Conservation (phyloP, 768 basidiomycete genomes). For the Cystofilobasidium bisporidii region DNA sequence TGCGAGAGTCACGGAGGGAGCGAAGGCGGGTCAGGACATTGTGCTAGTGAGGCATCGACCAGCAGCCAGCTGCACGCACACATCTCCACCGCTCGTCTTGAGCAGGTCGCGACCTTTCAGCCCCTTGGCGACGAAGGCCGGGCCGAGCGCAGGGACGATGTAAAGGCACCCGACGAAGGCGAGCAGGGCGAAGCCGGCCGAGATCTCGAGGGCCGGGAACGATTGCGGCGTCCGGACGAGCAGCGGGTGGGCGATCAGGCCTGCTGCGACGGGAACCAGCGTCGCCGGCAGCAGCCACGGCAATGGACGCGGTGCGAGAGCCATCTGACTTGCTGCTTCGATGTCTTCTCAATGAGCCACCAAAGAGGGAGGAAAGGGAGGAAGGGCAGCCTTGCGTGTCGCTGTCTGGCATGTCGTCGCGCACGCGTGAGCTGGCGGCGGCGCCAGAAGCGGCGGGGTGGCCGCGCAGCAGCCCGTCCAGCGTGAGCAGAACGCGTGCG, state of each 20-base stretch:
- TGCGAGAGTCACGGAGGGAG: background rate
- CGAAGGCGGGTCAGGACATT: conserved; percentile 4
- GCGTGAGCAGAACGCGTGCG: no score
- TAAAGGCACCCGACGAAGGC: conserved; percentile 67
- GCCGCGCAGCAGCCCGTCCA: no score
- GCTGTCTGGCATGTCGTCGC: no score
- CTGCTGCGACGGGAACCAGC: conserved; percentile 57
- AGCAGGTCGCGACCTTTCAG: conserved; percentile 78
- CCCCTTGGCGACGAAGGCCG: conserved; percentile 67
- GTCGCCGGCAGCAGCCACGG: conserved; percentile 1
- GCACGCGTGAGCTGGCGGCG: no score
- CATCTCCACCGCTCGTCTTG: conserved; percentile 49
- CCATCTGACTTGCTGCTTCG: no score
- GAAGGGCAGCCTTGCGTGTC: no score
- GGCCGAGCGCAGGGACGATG: conserved; percentile 72
- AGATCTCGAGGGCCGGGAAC: conserved; percentile 52
- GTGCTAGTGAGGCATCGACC: background rate
- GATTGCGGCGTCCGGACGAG: conserved; percentile 19
- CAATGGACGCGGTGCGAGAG: conserved; percentile 4
- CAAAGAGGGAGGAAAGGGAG: no score
- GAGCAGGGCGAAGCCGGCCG: conserved; percentile 71
- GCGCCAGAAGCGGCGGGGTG: no score
- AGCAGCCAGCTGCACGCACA: conserved; percentile 31
- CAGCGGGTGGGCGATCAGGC: conserved; percentile 46
- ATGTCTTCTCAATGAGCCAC: no score